Evolutionary conservation across 2,329 filamentous ascomycete species (phyloP).

Genomic region (Pestalotiopsis sp.): DNA sequence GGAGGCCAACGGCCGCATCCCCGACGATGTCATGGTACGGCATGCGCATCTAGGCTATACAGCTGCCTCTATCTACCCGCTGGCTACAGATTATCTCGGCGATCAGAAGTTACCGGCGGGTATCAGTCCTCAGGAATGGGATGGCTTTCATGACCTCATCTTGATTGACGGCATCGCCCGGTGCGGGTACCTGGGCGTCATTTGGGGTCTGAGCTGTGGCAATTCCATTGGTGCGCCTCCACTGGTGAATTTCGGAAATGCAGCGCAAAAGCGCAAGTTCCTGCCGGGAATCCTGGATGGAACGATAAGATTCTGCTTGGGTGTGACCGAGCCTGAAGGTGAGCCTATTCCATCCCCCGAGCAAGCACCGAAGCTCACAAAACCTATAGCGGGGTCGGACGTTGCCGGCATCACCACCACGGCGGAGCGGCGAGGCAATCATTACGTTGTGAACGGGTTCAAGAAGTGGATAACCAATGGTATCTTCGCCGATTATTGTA

Average conservation of each 20-base stretch:
- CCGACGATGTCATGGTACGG: not conserved
- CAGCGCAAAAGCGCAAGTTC: slow-evolving; percentile 15
- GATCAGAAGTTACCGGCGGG: not conserved
- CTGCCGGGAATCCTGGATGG: slow-evolving; percentile 37
- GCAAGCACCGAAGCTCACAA: not conserved
- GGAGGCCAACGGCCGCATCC: not conserved
- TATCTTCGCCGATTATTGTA: slow-evolving; percentile 51
- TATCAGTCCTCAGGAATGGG: slow-evolving; percentile 33
- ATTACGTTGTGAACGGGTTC: slow-evolving; percentile 60
- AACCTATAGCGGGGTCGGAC: slow-evolving; percentile 16
- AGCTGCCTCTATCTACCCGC: not conserved
- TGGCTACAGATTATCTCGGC: not conserved
- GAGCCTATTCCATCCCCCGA: not conserved
- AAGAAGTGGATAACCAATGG: slow-evolving; percentile 68
- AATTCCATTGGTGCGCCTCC: not conserved
- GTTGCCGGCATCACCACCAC: slow-evolving; percentile 18
- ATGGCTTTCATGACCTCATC: slow-evolving; percentile 38
- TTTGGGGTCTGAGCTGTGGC: not conserved
- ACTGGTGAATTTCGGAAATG: not conserved
- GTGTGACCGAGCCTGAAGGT: slow-evolving; percentile 20
- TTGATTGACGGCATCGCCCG: slow-evolving; percentile 37
- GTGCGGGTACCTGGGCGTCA: slow-evolving; percentile 16
- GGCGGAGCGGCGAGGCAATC: slow-evolving; percentile 15
- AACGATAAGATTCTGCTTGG: slow-evolving; percentile 28
- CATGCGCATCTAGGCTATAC: not conserved